phyloP scores from a whole-genome alignment of 805 yeast species.

The Torulaspora microellipsoides region DNA sequence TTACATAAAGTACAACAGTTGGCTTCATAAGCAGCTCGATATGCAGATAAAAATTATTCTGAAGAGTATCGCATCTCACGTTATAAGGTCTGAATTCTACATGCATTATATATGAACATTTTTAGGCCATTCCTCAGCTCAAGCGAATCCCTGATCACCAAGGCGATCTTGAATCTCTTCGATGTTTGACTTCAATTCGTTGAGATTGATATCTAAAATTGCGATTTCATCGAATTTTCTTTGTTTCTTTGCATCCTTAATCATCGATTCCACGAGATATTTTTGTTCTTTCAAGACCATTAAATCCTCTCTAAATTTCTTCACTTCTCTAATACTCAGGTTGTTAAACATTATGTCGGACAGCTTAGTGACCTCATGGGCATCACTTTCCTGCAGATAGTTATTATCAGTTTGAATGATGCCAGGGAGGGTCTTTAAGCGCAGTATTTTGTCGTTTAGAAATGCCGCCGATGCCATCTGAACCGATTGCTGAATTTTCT shows the following conservation, averaged over 20 bases:
- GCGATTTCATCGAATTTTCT: conserved; percentile 74
- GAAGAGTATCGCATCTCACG: too few relatives aligned
- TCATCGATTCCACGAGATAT: conserved; percentile 63
- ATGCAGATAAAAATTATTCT: too few relatives aligned
- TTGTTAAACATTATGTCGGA: conserved; percentile 25
- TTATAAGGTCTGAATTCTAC: too few relatives aligned
- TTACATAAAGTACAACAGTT: too few relatives aligned
- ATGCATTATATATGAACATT: too few relatives aligned
- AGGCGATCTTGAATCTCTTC: conserved; percentile 43
- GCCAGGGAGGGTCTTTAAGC: conserved; percentile 56
- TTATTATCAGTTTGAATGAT: conserved; percentile 5
- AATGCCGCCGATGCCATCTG: conserved; percentile 52
- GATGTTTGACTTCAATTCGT: conserved; percentile 52
- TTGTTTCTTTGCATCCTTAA: conserved; percentile 55
- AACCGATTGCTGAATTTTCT: conserved; percentile 48
- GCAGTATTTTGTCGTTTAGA: conserved; percentile 62
- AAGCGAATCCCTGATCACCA: conserved; percentile 49
- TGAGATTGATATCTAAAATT: conserved; percentile 52
- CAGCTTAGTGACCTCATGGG: conserved; percentile 13
- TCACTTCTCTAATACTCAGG: conserved; percentile 49
- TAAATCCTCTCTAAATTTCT: conserved; percentile 62
- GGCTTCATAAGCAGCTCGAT: too few relatives aligned
- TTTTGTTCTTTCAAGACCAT: conserved; percentile 86
- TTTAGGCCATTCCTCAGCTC: neutral
- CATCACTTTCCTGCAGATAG: conserved; percentile 3